Conservation (phyloP, 2,329 filamentous ascomycete genomes). For the Dothiorella sarmentorum region DNA sequence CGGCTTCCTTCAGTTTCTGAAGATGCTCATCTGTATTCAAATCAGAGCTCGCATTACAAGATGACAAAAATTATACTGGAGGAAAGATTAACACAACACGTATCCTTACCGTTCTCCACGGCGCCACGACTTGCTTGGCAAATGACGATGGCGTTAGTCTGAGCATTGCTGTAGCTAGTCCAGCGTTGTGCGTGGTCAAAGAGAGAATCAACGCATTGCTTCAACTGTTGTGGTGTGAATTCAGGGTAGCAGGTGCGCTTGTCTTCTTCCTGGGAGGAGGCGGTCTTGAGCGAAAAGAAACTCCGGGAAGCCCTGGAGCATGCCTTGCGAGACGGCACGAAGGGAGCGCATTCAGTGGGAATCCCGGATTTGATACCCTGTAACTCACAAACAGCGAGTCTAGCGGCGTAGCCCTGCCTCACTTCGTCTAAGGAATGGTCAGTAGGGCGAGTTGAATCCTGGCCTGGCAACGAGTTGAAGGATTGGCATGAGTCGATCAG, state of each 20-base stretch:
- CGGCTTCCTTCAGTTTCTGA: conserved; percentile 32
- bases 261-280: conserved; percentile 20
- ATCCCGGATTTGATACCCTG: conserved; percentile 49
- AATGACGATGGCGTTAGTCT: conserved; percentile 59
- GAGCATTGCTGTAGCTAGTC: conserved; percentile 62
- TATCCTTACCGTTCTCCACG: conserved; percentile 50
- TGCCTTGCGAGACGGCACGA: conserved; percentile 42
- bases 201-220: conserved; percentile 53
- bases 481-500: conserved; percentile 54
- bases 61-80: background rate
- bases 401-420: conserved; percentile 58
- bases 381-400: conserved; percentile 62
- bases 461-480: conserved; percentile 36
- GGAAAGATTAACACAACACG: too few relatives aligned
- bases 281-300: conserved; percentile 23
- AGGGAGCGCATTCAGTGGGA: conserved; percentile 50
- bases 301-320: conserved; percentile 26
- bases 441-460: background rate
- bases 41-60: background rate
- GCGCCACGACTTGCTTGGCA: conserved; percentile 60
- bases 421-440: conserved; percentile 31
- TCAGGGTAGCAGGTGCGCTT: conserved; percentile 32
- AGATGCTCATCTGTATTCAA: conserved; percentile 26
- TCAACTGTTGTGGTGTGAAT: conserved; percentile 37
- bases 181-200: conserved; percentile 56